These are phyloP conservation scores for Boletus tylopilopsis DNA, from an alignment of 768 basidiomycete species.

Conservation along the genomic window DNA sequence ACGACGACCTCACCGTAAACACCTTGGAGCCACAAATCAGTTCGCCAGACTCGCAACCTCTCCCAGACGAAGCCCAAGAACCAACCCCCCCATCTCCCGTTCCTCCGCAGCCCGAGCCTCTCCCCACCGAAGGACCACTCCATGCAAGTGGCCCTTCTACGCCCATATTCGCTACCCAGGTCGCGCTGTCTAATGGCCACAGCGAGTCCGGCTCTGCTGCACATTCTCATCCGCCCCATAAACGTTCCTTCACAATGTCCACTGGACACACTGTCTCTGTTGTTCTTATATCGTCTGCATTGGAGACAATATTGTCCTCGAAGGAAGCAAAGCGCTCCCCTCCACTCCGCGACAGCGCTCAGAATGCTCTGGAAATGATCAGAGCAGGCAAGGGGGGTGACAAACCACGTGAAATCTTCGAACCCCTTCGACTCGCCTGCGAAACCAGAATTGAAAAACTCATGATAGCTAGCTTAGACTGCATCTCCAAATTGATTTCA, in stretches of 20 bases:
- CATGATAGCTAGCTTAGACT: slow-evolving; percentile 95
- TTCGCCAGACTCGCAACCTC: not conserved
- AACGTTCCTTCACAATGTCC: slow-evolving; percentile 58
- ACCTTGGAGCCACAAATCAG: slow-evolving; percentile 2
- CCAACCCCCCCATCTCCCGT: slow-evolving; percentile 8
- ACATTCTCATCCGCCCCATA: slow-evolving; percentile 35
- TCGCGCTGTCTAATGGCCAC: slow-evolving; percentile 12
- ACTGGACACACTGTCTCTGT: slow-evolving; percentile 73
- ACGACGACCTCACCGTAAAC: not conserved
- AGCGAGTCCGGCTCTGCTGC: slow-evolving; percentile 8
- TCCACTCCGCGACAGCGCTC: slow-evolving; percentile 79
- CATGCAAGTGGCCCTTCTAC: slow-evolving; percentile 6
- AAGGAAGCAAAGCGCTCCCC: slow-evolving; percentile 83
- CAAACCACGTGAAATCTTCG: slow-evolving; percentile 83
- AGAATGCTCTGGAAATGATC: slow-evolving; percentile 79
- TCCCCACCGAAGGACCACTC: slow-evolving; percentile 1
- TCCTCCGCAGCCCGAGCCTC: slow-evolving; percentile 1
- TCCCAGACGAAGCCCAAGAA: not conserved
- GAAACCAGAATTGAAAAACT: slow-evolving; percentile 92
- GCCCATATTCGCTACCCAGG: slow-evolving; percentile 4
- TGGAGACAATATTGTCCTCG: slow-evolving; percentile 82
- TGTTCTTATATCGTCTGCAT: slow-evolving; percentile 77
- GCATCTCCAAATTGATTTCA: slow-evolving; percentile 95
- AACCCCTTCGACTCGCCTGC: slow-evolving; percentile 94
- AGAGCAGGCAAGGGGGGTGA: slow-evolving; percentile 71